These are phyloP conservation scores for Lactifluus subvellereus DNA, from an alignment of 768 basidiomycete genomes.

Conservation along the genomic window DNA sequence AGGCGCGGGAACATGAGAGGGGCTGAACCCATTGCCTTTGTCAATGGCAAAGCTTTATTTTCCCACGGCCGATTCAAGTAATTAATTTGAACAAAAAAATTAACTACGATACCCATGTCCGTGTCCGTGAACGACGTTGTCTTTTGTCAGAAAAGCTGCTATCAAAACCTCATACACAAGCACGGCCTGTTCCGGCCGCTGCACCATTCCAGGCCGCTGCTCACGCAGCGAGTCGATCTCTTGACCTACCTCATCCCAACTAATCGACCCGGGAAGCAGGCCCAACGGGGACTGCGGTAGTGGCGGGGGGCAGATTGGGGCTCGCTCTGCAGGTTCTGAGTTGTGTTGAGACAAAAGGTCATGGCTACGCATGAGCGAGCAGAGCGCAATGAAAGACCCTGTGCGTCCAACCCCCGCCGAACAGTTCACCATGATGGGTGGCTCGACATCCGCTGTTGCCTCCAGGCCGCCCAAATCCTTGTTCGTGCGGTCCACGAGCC, in stretches of 20 bases:
- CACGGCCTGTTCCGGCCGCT: conserved; percentile 57
- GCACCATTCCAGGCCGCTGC: conserved; percentile 79
- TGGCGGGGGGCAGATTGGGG: conserved; percentile 28
- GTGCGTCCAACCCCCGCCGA: conserved; percentile 87
- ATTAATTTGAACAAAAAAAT: neutral
- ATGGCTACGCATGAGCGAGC: conserved; percentile 65
- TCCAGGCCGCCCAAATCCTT: conserved; percentile 36
- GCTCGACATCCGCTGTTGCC: conserved; percentile 44
- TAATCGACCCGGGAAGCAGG: conserved; percentile 42
- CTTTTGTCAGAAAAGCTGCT: neutral
- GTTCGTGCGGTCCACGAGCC: conserved; percentile 60
- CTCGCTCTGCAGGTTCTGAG: conserved; percentile 27
- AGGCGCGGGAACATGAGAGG: neutral
- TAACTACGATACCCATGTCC: neutral
- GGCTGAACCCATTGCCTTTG: neutral
- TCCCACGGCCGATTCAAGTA: neutral
- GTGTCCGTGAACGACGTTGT: too few species aligned
- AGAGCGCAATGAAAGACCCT: conserved; percentile 77
- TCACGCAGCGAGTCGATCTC: conserved; percentile 78
- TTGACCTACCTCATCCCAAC: conserved; percentile 54
- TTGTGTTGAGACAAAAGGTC: conserved; percentile 32
- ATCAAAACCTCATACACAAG: conserved; percentile 59
- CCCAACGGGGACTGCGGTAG: conserved; percentile 53
- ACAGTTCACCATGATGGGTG: conserved; percentile 79
- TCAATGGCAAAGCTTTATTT: neutral